phyloP scores from a whole-genome alignment of 495 filamentous ascomycete genomes.

The Arthonia radiata region DNA sequence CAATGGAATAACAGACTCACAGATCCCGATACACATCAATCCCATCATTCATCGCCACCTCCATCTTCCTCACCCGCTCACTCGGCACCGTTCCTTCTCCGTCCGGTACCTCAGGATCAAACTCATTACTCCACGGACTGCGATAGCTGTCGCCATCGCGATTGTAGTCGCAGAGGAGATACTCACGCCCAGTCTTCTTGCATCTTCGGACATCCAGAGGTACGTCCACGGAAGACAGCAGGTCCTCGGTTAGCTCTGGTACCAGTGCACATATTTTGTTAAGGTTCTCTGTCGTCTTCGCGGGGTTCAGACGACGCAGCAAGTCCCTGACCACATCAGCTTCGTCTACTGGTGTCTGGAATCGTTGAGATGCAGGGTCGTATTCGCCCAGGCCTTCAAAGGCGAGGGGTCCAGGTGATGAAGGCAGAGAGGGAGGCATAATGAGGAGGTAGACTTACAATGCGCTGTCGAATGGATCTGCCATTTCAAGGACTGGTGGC shows the following conservation, averaged over 20 bases:
- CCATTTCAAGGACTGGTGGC: no score
- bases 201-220: slow-evolving; percentile 72
- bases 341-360: slow-evolving; percentile 11
- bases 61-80: slow-evolving; percentile 68
- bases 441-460: slow-evolving; percentile 21
- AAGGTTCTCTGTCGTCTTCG: slow-evolving; percentile 66
- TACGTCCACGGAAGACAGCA: slow-evolving; percentile 91
- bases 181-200: slow-evolving; percentile 72
- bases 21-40: slow-evolving; percentile 94
- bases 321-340: slow-evolving; percentile 64
- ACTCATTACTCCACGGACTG: slow-evolving; percentile 94
- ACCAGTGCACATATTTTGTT: slow-evolving; percentile 61
- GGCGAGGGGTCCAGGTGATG: no score
- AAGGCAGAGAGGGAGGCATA: slow-evolving; percentile 2
- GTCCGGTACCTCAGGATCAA: slow-evolving; percentile 57
- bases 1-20: no score
- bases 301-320: slow-evolving; percentile 89
- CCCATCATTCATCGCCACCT: slow-evolving; percentile 77
- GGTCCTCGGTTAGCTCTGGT: slow-evolving; percentile 85
- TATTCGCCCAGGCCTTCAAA: no score
- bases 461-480: slow-evolving; percentile 29
- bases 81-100: slow-evolving; percentile 52
- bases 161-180: slow-evolving; percentile 98
- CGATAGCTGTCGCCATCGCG: slow-evolving; percentile 94
- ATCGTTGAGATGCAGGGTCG: slow-evolving; percentile 9